Base-by-base conservation (phyloP, 2,329 filamentous ascomycete species). In the Aspergillus bombycis region DNA sequence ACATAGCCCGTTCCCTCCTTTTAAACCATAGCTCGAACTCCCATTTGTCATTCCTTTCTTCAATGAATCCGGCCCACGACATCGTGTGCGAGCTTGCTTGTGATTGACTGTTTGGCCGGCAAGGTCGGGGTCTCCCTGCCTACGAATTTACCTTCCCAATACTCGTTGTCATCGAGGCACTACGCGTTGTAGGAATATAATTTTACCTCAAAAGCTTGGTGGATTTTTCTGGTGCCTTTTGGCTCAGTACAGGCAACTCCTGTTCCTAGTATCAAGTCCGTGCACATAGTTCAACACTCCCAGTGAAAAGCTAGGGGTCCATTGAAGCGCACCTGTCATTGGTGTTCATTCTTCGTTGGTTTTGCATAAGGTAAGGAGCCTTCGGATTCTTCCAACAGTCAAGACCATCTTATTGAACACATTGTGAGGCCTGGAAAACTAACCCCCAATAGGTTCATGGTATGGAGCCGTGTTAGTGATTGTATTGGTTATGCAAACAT, bases 401-500 rank as follows among this genome's bases (percentile, higher is more conserved):
- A 32, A n/a, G n/a, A 26, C 14, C 12, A 14, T 52, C 21, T 28
- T 21, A 28, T 26, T 28, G 1, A 30, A 38, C 28, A 41, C n/a
- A 21, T 26, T 52, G 2, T 14, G 30, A 43, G 41, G 14, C 26
- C 23, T 21, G 34, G 59, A 57, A 43, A 50, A 57, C 68, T 67
- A 60, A 71, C 65, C 48, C 46, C 59, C 41, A 28, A 34, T 60
- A 66, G 60, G 62, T 58, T 14, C 50, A 60, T 67, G 64, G 65
- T 56, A 63, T 70, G 67, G 60, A 66, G 30, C 60, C 63, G 66
- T 68, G 62, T 70, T 70, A 67, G 69, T 71, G 65, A 70, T 69
- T 67, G 53, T 68, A 60, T 67, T 64, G 61, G 58, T 67, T 71
- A 71, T 71, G 66, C 71, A 69, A 69, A 68, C 63, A 43, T 62